These are phyloP conservation scores for Turritis glabra DNA, from an alignment of 345 rosid species.

Conservation along the genomic window DNA sequence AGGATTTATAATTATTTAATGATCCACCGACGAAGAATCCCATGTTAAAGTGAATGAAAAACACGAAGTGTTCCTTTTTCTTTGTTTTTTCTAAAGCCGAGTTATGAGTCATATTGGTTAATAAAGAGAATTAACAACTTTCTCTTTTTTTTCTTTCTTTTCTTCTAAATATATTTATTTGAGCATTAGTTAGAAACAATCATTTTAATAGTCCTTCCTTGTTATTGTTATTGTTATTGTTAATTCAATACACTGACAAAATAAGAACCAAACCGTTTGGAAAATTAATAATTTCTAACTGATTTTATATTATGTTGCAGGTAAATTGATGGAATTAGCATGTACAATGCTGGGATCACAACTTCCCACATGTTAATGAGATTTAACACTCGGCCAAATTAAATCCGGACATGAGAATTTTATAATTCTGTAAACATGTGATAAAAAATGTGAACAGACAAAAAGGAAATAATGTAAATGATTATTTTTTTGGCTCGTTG, in stretches of 20 bases:
- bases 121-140: neutral
- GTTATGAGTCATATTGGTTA: conserved; percentile 7
- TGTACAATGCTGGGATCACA: conserved; percentile 35
- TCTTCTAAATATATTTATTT: neutral
- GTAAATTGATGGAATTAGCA: conserved; percentile 41
- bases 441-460: conserved; percentile 7
- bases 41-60: conserved; percentile 21
- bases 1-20: conserved; percentile 19
- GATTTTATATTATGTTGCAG: conserved; percentile 24
- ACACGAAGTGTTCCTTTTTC: neutral
- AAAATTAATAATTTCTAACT: neutral
- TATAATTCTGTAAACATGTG: conserved; percentile 22
- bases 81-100: conserved; percentile 4
- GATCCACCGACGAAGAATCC: conserved; percentile 42
- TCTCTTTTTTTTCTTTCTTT: neutral
- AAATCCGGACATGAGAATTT: conserved; percentile 14
- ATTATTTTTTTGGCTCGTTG: conserved; percentile 28
- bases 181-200: neutral
- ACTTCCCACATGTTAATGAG: conserved; percentile 30
- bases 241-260: neutral
- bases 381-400: neutral
- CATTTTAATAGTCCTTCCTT: neutral
- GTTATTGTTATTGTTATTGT: neutral
- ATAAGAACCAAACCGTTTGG: neutral
- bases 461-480: conserved; percentile 34